Conservation (phyloP, 1,284 basidiomycete species). For the Moniliella sp. region DNA sequence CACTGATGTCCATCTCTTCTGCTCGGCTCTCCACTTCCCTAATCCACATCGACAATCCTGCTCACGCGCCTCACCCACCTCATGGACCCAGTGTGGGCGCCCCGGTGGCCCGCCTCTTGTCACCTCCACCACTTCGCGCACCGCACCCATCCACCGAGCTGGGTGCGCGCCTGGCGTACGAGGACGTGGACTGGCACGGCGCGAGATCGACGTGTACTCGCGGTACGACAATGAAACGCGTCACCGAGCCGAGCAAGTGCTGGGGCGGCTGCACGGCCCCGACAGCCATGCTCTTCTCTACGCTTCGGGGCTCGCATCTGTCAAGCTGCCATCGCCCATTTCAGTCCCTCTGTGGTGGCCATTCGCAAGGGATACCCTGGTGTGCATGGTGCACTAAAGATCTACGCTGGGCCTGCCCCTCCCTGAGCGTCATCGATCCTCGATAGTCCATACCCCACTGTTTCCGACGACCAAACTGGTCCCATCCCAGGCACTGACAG, state of each 20-base stretch:
- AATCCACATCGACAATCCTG: too few species aligned
- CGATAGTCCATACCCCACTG: constrained; percentile 38
- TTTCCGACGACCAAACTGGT: too few species aligned
- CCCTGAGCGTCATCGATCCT: constrained; percentile 47
- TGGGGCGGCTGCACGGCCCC: constrained; percentile 2
- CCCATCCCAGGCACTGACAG: too few species aligned
- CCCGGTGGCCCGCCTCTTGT: too few species aligned
- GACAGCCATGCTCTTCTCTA: neutral
- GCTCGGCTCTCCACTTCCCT: too few species aligned
- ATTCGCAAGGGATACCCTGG: constrained; percentile 63
- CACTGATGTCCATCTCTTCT: too few species aligned
- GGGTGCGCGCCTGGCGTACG: too few species aligned
- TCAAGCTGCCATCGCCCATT: constrained; percentile 43
- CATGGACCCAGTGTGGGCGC: too few species aligned
- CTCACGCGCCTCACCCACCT: too few species aligned
- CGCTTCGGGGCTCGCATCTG: constrained; percentile 13
- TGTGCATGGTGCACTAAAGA: constrained; percentile 46
- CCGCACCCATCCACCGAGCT: too few species aligned
- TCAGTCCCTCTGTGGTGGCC: constrained; percentile 60
- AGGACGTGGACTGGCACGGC: too few species aligned
- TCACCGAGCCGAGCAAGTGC: constrained; percentile 16
- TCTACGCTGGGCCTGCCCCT: constrained; percentile 47
- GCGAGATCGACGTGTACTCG: constrained; percentile 16
- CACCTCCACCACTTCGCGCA: too few species aligned
- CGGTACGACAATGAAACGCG: constrained; percentile 26